phyloP scores from a whole-genome alignment of 805 yeast genomes.

The Nakazawaea ambrosiae region DNA sequence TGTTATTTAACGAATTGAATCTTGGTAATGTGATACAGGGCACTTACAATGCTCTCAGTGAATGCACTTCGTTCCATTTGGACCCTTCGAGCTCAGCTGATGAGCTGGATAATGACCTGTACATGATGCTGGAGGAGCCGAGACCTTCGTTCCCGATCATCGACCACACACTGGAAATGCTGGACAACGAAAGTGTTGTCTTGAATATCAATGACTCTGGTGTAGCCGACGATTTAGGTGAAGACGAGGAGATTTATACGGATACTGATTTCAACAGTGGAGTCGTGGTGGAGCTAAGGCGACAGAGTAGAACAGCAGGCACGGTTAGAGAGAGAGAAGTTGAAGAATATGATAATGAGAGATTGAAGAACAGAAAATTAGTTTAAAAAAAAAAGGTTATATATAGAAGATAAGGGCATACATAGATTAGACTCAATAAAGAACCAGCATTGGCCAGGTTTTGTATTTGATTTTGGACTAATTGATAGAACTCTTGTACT shows the following conservation, averaged over 20 bases:
- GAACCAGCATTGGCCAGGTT: too few relatives aligned
- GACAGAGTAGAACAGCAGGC: too few relatives aligned
- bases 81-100: constrained; percentile 19
- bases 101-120: background rate
- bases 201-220: constrained; percentile 12
- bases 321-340: constrained; percentile 1
- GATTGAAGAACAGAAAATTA: background rate
- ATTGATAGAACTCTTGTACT: too few relatives aligned
- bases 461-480: too few relatives aligned
- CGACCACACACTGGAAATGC: background rate
- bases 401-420: too few relatives aligned
- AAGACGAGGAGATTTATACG: constrained; percentile 9
- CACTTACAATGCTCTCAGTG: constrained; percentile 27
- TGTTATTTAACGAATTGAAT: background rate
- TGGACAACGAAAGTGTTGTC: background rate
- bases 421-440: too few relatives aligned
- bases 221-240: constrained; percentile 21
- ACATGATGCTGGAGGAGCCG: background rate
- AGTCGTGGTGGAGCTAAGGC: constrained; percentile 18
- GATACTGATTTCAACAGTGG: constrained; percentile 15
- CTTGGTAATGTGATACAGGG: constrained; percentile 4
- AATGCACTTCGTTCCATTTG: constrained; percentile 31
- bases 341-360: background rate
- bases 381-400: constrained; percentile 4
- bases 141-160: constrained; percentile 1